Evolutionary conservation across 2,329 filamentous ascomycete genomes (phyloP).

Genomic region (Colletotrichum zoysiae): DNA sequence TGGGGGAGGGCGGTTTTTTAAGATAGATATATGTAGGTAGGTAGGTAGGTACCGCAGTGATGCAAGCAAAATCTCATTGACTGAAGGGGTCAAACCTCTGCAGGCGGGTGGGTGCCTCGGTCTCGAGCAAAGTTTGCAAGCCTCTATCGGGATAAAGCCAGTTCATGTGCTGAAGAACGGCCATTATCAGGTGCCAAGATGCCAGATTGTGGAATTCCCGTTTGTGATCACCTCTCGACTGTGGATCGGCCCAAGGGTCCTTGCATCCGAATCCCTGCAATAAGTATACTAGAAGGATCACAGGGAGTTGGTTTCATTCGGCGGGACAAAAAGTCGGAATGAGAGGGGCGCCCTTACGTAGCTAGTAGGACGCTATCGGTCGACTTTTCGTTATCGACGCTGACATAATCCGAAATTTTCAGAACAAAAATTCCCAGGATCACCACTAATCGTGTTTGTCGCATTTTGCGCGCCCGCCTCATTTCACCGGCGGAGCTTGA

Average conservation of each 20-base stretch:
- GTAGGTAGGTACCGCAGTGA: not conserved
- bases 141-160: conserved; percentile 19
- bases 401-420: conserved; percentile 36
- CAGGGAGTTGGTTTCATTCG: conserved; percentile 9
- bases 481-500: not conserved
- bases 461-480: conserved; percentile 1
- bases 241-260: conserved; percentile 28
- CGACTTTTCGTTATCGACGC: conserved; percentile 7
- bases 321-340: not conserved
- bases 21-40: not conserved
- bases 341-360: not conserved
- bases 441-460: not conserved
- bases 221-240: conserved; percentile 28
- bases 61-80: not conserved
- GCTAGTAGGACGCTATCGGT: conserved; percentile 17
- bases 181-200: conserved; percentile 40
- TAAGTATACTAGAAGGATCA: not conserved
- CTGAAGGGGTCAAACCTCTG: not conserved
- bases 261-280: conserved; percentile 15
- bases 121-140: conserved; percentile 20
- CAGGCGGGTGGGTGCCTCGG: not conserved
- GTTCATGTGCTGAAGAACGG: conserved; percentile 25
- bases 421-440: not conserved
- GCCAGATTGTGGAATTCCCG: conserved; percentile 36
- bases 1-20: no score